phyloP scores from a whole-genome alignment of 2,329 filamentous ascomycete genomes.

The Orbilia brochopaga region DNA sequence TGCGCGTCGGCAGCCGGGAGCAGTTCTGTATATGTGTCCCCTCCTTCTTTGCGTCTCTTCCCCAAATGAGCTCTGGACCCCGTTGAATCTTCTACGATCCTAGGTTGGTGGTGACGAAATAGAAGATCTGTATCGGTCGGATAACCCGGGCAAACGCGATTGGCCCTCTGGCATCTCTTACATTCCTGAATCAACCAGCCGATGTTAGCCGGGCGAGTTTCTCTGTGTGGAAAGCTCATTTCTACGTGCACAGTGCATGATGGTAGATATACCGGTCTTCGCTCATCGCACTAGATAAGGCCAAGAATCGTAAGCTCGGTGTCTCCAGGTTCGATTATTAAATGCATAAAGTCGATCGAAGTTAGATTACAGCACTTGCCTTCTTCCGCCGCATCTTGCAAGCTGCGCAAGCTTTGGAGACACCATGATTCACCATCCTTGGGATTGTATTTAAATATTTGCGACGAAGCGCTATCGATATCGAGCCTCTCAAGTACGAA shows the following conservation, averaged over 20 bases:
- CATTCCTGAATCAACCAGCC: neutral
- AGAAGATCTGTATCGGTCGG: constrained; percentile 9
- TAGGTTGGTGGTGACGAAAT: constrained; percentile 10
- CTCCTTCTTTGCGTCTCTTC: neutral
- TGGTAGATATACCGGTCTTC: constrained; percentile 5
- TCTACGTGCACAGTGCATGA: neutral
- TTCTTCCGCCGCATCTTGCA: constrained; percentile 16
- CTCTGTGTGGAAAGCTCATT: neutral
- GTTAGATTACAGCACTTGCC: neutral
- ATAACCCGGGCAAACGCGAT: constrained; percentile 12
- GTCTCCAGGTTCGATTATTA: neutral
- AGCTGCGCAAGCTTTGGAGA: constrained; percentile 14
- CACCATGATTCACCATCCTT: constrained; percentile 13
- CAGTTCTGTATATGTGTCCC: too few relatives aligned
- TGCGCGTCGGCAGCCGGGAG: constrained; percentile 7
- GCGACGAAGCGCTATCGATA: too few relatives aligned
- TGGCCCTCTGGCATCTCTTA: constrained; percentile 8
- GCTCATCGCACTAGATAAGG: constrained; percentile 13
- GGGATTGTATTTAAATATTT: too few relatives aligned
- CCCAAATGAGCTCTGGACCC: neutral
- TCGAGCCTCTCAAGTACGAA: too few relatives aligned
- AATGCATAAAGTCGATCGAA: too few relatives aligned
- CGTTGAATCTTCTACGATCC: neutral
- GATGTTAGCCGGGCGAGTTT: neutral
- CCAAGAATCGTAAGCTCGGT: neutral